These are phyloP conservation scores for Aureobasidium pullulans DNA, from an alignment of 2,329 filamentous ascomycete species.

Conservation along the genomic window DNA sequence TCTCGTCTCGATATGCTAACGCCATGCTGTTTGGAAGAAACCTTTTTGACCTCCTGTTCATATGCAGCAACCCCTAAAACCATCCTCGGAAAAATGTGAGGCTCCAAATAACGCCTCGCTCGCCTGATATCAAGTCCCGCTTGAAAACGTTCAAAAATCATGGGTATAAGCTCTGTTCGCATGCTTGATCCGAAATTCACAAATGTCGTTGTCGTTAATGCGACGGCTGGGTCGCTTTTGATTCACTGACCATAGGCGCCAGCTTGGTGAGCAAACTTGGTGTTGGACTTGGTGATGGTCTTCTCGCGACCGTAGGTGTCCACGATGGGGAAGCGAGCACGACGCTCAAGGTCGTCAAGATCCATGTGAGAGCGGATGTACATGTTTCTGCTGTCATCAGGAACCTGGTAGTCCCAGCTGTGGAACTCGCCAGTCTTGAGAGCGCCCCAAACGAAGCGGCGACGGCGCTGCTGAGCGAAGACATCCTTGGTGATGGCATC, in stretches of 20 bases:
- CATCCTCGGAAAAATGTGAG: neutral
- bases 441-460: slow-evolving; percentile 71
- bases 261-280: slow-evolving; percentile 27
- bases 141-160: slow-evolving; percentile 10
- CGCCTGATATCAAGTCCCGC: slow-evolving; percentile 3
- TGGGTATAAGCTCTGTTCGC: slow-evolving; percentile 3
- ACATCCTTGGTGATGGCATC: slow-evolving; percentile 67
- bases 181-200: neutral
- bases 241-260: slow-evolving; percentile 27
- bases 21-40: neutral
- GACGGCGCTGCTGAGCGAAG: slow-evolving; percentile 67
- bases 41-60: neutral
- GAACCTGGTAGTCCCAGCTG: slow-evolving; percentile 78
- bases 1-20: neutral
- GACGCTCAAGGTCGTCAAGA: slow-evolving; percentile 71
- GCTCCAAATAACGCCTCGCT: neutral
- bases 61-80: neutral
- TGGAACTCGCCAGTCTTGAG: slow-evolving; percentile 69
- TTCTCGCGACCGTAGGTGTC: slow-evolving; percentile 35
- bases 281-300: slow-evolving; percentile 16
- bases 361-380: slow-evolving; percentile 81
- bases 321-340: slow-evolving; percentile 60
- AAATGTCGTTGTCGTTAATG: neutral
- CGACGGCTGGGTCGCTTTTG: neutral
- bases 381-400: slow-evolving; percentile 55